Evolutionary conservation across 108 stramenopile species (phyloP), one percentile per base, ranked within the genome.

Genomic region (Nitzschia putrida): DNA sequence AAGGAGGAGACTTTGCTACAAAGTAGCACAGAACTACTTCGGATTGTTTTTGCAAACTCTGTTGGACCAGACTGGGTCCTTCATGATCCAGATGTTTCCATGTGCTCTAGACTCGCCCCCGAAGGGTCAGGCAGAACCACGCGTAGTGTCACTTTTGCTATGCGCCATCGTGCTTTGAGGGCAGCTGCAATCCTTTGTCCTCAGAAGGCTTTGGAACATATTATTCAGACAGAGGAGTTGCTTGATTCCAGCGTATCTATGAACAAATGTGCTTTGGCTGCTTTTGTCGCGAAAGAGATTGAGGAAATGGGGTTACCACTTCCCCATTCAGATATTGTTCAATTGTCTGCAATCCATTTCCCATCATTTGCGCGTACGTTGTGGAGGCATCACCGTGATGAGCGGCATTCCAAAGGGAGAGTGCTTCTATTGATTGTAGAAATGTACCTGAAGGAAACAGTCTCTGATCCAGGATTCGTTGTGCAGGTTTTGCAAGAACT

Each of bases 221-320:
- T 91, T 14, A 59, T 64, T 10, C 81, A 87, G 59, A 83, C 88
- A 45, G 80, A 76, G 0, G 85, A 77, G 41, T 20, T 54, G 1
- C 64, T 58, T 0, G 53, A 56, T 3, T 58, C 34, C 7, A 61
- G 43, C 13, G 14, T 44, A 18, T 80, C 68, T 25, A 53, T 94
- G 40, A 64, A 70, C 29, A 80, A 80, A 40, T 85, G 80, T 51
- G 63, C 84, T 8, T 94, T 89, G 60, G 90, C 81, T 10, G 73
- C 90, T 13, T 94, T 87, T 66, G 72, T 91, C 51, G 90, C 93
- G 8, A 90, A 87, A 66, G 93, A 94, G 76, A 80, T 89, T 50
- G 93, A 94, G 78, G 86, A 88, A 53, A 91, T 94, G 90, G 90
- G 90, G 4, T 79, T 94, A 8, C 74, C 93, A 21, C 68, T 94